Base-by-base conservation (phyloP, 2,329 filamentous ascomycete genomes). In the Canariomyces notabilis region DNA sequence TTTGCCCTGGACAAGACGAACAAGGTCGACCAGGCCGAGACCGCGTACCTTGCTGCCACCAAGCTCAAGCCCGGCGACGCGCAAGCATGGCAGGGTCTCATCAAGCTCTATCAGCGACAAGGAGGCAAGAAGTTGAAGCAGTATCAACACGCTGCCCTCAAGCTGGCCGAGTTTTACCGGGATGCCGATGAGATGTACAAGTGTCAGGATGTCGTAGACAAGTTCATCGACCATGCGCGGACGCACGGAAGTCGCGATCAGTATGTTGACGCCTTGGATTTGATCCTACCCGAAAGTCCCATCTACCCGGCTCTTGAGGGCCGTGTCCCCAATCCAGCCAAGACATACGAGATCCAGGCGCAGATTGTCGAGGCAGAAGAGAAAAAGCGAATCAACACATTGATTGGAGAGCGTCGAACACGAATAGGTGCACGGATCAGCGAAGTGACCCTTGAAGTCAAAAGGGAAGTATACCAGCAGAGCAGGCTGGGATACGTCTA, bases 81-180 rank as follows among this genome's bases (percentile, higher is more conserved):
- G n/a, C 86, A 91, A 59, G 87, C 87, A 55, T 97, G 88, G 89
- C 87, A 95, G 63, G 93, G 93, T 1, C 72, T 98, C 37, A 78
- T 93, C 64, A 87, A 83, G 59, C 67, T 97, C 22, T 96, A 89
- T 62, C 88, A 95, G 67, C 85, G 81, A 57, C 85, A 89, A 60
- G 83, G 80, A 14, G 66, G 71, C 22, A 75, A 77, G 44, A 87
- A 84, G 58, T 69, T 97, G 12, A 75, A 79, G 44, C 76, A 83
- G 39, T 95, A 95, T 61, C 83, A 85, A 38, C 71, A 80, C 37
- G 87, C 86, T 1, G 85, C 83, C 2, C 65, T 89, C 48, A 82
- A 76, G 50, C 73, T 97, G 36, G 89, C 87, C 6, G 75, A 83
- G 44, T 81, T 95, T 41, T 89, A 86, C 58, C 77, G 79, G 22